phyloP scores from a whole-genome alignment of 2,329 filamentous ascomycete species.

The Trichoderma harzianum region DNA sequence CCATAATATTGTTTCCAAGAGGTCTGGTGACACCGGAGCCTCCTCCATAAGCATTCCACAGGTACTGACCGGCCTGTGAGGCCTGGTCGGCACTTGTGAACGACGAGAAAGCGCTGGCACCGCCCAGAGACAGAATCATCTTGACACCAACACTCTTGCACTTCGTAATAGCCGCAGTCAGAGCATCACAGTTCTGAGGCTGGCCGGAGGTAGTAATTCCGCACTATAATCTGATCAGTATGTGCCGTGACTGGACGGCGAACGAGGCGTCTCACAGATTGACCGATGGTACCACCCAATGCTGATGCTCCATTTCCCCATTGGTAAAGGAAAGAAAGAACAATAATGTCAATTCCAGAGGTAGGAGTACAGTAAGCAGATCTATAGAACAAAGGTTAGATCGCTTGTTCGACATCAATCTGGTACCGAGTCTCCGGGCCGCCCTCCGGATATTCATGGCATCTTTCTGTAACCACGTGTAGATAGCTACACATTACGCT shows the following conservation, averaged over 20 bases:
- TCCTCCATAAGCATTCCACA: constrained; percentile 22
- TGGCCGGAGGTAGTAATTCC: constrained; percentile 31
- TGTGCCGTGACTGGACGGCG: fast-evolving
- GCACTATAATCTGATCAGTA: constrained; percentile 22
- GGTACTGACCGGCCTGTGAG: constrained; percentile 19
- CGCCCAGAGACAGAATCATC: constrained; percentile 21
- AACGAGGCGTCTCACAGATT: constrained; percentile 23
- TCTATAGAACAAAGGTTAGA: too few relatives aligned
- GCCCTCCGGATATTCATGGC: too few relatives aligned
- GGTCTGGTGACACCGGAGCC: constrained; percentile 22
- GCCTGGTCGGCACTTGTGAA: constrained; percentile 18
- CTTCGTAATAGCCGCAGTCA: constrained; percentile 15
- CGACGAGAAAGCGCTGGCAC: constrained; percentile 16
- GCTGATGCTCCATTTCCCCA: constrained; percentile 36
- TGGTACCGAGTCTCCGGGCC: too few relatives aligned
- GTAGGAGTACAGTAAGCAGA: constrained; percentile 34
- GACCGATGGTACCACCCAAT: constrained; percentile 39
- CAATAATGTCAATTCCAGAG: constrained; percentile 40
- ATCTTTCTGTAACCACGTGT: too few relatives aligned
- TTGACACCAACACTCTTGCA: constrained; percentile 21
- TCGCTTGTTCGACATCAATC: too few relatives aligned
- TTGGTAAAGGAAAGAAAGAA: constrained; percentile 40
- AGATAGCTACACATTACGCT: too few relatives aligned
- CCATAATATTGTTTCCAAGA: constrained; percentile 27
- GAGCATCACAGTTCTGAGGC: constrained; percentile 27